Evolutionary conservation across 306 rosid genomes (phyloP), one percentile per base, ranked within the genome.

Genomic region (Vicia villosa): DNA sequence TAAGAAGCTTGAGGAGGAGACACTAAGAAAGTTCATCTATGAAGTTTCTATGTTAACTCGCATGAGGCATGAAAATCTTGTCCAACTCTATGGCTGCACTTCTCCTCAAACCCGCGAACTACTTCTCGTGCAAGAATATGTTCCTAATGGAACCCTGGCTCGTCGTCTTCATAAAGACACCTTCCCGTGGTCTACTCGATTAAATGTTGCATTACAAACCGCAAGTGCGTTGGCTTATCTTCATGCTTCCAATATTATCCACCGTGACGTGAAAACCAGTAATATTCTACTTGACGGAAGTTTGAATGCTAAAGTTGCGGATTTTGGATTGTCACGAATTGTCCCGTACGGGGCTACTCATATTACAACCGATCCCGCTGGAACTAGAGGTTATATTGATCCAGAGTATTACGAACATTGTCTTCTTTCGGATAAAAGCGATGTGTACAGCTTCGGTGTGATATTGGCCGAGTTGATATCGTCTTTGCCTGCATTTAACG

Each of bases 371-470:
- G 86, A 86, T 59, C 89, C 90, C 41, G 86, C 80, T 38, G 97
- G 97, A 22, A 88, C 92, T 66, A 87, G 79, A 0, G 97, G 95
- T 26, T 91, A 91, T 30, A 87, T 86, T 15, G 97, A 88, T 75
- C 96, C 94, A 0, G 93, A 82, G 41, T 88, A 88, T 61, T 83
- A 70, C 13, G 82, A 83, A 38, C 82, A 77, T 45, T 81, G 86
- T 57, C 94, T 85, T 77, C 94, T 91, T 11, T 83, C 89, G 8
- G 79, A 78, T 12, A 89, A 82, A 58, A 88, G 91, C 43, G 96
- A 91, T 32, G 93, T 88, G 4, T 88, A 73, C 51, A 86, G 96
- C 86, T 87, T 83, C 4, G 96, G 97, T 2, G 96, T 89, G 47
- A 86, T 87, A 19, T 32, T 91, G 76, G 21, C 83, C 50, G 96